phyloP scores from a whole-genome alignment of 73 alveolate species.

The Tetrahymena borealis region DNA sequence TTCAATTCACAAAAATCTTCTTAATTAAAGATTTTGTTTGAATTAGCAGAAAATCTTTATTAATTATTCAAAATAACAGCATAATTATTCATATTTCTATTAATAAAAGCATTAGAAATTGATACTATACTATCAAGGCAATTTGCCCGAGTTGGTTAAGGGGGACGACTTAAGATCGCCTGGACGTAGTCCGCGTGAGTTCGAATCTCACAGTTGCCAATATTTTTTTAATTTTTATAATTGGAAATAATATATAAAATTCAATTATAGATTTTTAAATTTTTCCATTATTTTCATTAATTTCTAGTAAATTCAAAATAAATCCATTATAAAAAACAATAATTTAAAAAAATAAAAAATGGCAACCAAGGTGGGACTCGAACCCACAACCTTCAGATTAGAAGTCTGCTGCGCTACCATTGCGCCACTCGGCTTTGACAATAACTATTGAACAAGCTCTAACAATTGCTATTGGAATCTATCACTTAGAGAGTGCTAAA shows the following conservation, averaged over 20 bases:
- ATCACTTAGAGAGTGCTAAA: too few relatives aligned
- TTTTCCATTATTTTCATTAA: too few relatives aligned
- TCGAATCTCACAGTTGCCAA: conserved; percentile 4
- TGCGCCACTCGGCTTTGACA: background rate
- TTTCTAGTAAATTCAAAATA: background rate
- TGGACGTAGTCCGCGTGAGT: background rate
- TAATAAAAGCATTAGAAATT: background rate
- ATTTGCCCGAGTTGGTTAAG: conserved; percentile 4
- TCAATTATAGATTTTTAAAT: too few relatives aligned
- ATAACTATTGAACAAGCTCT: background rate
- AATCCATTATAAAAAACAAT: background rate
- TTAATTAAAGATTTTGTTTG: too few relatives aligned
- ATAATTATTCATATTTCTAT: background rate
- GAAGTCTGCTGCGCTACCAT: background rate
- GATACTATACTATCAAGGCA: background rate
- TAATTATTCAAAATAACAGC: background rate
- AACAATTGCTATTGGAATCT: background rate
- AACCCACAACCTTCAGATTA: background rate
- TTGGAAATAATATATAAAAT: too few relatives aligned
- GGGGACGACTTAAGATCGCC: conserved; percentile 7
- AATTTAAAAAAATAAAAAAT: background rate
- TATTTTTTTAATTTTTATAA: background rate
- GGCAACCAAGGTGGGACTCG: background rate
- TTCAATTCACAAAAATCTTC: too few relatives aligned
- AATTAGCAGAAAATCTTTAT: too few relatives aligned